Evolutionary conservation across 805 yeast genomes (phyloP), one percentile per base, ranked within the genome.

Genomic region (Metschnikowia kofuensis): DNA sequence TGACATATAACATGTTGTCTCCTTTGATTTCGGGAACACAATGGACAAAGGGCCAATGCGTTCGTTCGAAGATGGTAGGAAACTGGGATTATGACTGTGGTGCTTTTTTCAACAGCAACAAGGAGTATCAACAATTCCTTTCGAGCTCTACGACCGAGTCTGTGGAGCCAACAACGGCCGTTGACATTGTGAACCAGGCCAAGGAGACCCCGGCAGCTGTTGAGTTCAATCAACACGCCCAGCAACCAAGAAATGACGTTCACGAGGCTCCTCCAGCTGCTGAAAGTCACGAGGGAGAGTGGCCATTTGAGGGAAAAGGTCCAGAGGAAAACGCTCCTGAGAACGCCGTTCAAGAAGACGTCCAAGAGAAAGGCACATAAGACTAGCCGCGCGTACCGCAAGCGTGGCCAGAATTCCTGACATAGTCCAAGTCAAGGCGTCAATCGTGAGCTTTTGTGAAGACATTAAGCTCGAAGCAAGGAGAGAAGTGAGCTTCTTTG

Each of bases 21-120:
- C 86, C 98, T 34, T 68, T 94, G 61, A 78, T 85, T 42, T 87
- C 88, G 63, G 99, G 87, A 41, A 63, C 79, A 11, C 79, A 80
- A 46, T 92, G 98, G 97, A 86, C 96, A 41, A 77, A 77, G 59
- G 66, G 63, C 29, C 67, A 76, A 51, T 94, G 99, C 70, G 69
- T 74, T 50, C 70, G 75, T 39, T 73, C 91, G 40, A 81, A 82
- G 69, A 66, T 81, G 57, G 54, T 87, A 31, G 52, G 72, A 3
- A 75, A 80, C 36, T 94, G 98, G 99, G 99, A 94, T 75, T 94
- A 83, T 64, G 86, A 85, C 62, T 94, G 99, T 72, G 73, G 70
- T 52, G 58, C 74, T 12, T 89, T 79, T 65, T 73, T 72, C 38
- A 66, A 59, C 6, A 58, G 44, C n/a, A 46, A 58, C 14, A 56